Evolutionary conservation across 2,329 filamentous ascomycete species (phyloP).

Genomic region (Xylariaceae sp.): DNA sequence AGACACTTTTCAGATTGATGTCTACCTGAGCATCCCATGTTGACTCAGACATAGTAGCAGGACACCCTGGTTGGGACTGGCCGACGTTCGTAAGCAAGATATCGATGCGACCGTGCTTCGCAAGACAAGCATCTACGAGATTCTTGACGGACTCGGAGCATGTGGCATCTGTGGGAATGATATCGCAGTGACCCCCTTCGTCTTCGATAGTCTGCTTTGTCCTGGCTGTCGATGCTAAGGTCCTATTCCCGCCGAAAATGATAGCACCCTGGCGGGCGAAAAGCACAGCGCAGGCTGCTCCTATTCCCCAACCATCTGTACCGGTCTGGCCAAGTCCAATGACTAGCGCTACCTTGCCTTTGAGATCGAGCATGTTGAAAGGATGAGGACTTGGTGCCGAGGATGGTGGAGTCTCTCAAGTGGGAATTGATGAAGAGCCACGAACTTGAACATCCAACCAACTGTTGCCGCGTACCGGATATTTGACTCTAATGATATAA

Average conservation of each 20-base stretch:
- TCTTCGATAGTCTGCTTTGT: conserved; percentile 8
- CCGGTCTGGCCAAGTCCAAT: conserved; percentile 10
- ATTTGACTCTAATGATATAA: no score
- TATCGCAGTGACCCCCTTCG: conserved; percentile 8
- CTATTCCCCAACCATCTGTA: conserved; percentile 10
- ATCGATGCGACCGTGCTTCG: conserved; percentile 8
- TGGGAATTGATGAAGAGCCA: no score
- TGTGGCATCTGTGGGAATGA: conserved; percentile 11
- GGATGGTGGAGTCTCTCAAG: no score
- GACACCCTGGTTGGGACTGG: conserved; percentile 9
- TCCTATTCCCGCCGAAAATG: conserved; percentile 13
- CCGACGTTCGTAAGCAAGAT: conserved; percentile 13
- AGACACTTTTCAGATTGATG: conserved; percentile 56
- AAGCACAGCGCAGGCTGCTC: conserved; percentile 9
- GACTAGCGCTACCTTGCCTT: conserved; percentile 7
- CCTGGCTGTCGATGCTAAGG: neutral
- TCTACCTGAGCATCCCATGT: conserved; percentile 53
- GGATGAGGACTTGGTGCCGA: no score
- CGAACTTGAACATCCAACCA: no score
- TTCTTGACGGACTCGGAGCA: conserved; percentile 8
- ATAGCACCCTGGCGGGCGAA: conserved; percentile 11
- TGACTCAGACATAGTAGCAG: conserved; percentile 34
- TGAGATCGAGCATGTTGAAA: conserved; percentile 6
- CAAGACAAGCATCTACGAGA: conserved; percentile 7
- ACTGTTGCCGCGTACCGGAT: no score